Percentiles rank a stretch among this genome's conserved stretches.
Evolutionary conservation across 495 filamentous ascomycete species (phyloP).

Genomic region (Paragyromitra xinjiangensis): DNA sequence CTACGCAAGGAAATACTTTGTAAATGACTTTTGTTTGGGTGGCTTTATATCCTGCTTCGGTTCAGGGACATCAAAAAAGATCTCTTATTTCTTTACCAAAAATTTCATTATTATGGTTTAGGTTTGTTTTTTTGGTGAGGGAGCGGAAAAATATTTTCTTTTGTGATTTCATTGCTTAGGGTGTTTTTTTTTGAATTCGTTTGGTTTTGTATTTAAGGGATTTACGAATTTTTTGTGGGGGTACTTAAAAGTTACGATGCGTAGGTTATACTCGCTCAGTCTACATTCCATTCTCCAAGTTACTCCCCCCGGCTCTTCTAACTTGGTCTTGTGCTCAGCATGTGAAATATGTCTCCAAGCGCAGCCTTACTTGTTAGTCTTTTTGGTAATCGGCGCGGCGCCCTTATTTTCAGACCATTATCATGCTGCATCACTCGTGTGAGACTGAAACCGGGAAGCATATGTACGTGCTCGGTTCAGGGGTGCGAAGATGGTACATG

Average conservation of each 20-base stretch:
- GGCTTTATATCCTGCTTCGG: slow-evolving; percentile 5
- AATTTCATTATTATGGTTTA: slow-evolving; percentile 12
- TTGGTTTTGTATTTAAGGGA: slow-evolving; percentile 25
- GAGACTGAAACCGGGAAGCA: background rate
- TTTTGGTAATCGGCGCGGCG: background rate
- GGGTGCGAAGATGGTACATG: background rate
- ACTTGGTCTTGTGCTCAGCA: background rate
- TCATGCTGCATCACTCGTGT: slow-evolving; percentile 13
- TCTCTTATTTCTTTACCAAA: slow-evolving; percentile 24
- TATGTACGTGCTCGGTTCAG: background rate
- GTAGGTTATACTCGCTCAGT: background rate
- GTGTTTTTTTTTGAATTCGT: slow-evolving; percentile 8
- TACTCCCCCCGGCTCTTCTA: background rate
- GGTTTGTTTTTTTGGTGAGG: background rate
- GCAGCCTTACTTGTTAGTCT: background rate
- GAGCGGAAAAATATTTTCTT: slow-evolving; percentile 9
- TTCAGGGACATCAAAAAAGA: slow-evolving; percentile 17
- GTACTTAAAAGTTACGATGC: background rate
- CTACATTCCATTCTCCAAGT: background rate
- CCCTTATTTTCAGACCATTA: slow-evolving; percentile 3
- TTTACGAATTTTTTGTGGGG: slow-evolving; percentile 17
- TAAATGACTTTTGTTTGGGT: slow-evolving; percentile 38
- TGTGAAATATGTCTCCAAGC: background rate
- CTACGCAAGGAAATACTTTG: background rate
- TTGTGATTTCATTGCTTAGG: slow-evolving; percentile 6